Evolutionary conservation across 1,284 basidiomycete species (phyloP), one percentile per base, ranked within the genome.

Genomic region (Leccinum angustisporum): DNA sequence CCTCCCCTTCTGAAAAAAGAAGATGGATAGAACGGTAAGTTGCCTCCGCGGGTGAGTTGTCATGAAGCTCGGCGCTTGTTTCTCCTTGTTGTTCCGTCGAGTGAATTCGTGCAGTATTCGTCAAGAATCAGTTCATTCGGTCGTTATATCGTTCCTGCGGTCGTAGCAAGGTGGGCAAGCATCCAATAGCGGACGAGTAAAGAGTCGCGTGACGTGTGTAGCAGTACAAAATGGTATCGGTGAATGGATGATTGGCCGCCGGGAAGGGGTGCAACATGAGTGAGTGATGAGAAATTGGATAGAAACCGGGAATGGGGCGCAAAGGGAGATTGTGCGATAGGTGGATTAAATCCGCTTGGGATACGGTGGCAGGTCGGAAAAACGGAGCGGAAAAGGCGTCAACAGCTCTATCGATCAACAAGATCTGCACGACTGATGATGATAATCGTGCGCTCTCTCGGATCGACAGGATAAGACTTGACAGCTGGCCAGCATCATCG

Each of bases 81-180:
- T 58, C 57, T 59, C 69, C 69, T 70, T 68, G 69, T 64, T 63
- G 50, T 63, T 72, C 67, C 63, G 65, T 68, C 60, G 67, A 65
- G 62, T 68, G 68, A 67, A 62, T 70, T 76, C 74, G 66, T 76
- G 62, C 63, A 70, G 61, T 66, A 70, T 79, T 83, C 80, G 74
- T 83, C 79, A 80, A 82, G 78, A 81, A 81, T 80, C 75, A 56
- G 61, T 74, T 72, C 73, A 65, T 63, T 76, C 68, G 64, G 66
- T 77, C 68, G 66, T 77, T 74, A 66, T 60, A 60, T 78, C 77
- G 72, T 79, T 70, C 70, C 74, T 75, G 74, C 76, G 75, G 77
- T 73, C 70, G 75, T 75, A 65, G 70, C 71, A 71, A 72, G 69
- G 65, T 67, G 62, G 65, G 56, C 61, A 68, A 55, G 67, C 59